These are phyloP conservation scores for Hirsutella thompsonii DNA, from an alignment of 2,329 filamentous ascomycete species.

Conservation along the genomic window DNA sequence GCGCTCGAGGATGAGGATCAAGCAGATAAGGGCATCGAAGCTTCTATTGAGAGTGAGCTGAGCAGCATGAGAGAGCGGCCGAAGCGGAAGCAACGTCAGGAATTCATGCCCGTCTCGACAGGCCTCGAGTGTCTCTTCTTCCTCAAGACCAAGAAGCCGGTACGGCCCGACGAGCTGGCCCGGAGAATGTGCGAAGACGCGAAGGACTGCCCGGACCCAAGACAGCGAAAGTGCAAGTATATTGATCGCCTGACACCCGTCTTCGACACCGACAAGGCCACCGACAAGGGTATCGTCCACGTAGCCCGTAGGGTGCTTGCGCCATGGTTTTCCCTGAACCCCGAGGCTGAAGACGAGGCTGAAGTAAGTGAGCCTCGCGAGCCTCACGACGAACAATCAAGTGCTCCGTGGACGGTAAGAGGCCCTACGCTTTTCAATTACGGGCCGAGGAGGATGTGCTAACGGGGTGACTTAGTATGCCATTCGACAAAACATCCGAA, in stretches of 20 bases:
- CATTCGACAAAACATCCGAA: slow-evolving; percentile 68
- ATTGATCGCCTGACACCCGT: slow-evolving; percentile 46
- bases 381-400: slow-evolving; percentile 2
- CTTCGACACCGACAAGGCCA: slow-evolving; percentile 47
- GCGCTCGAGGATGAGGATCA: slow-evolving; percentile 26
- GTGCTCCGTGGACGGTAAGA: slow-evolving; percentile 26
- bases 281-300: slow-evolving; percentile 52
- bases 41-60: slow-evolving; percentile 61
- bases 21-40: slow-evolving; percentile 54
- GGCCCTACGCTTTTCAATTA: too few relatives aligned
- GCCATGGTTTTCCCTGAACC: slow-evolving; percentile 43
- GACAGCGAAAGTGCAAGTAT: slow-evolving; percentile 37
- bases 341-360: slow-evolving; percentile 9
- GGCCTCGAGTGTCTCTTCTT: slow-evolving; percentile 52
- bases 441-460: too few relatives aligned
- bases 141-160: slow-evolving; percentile 40
- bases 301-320: slow-evolving; percentile 50
- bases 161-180: slow-evolving; percentile 43
- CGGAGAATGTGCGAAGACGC: slow-evolving; percentile 43
- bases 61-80: slow-evolving; percentile 38
- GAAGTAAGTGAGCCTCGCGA: slow-evolving; percentile 4
- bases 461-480: slow-evolving; percentile 46
- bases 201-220: slow-evolving; percentile 24
- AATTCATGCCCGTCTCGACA: slow-evolving; percentile 40
- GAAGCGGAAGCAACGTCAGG: slow-evolving; percentile 27